A percentile compares a stretch with the other conserved stretches of the same genome.
Conservation (phyloP, 2,329 filamentous ascomycete genomes). For the Diaporthe humulicola region DNA sequence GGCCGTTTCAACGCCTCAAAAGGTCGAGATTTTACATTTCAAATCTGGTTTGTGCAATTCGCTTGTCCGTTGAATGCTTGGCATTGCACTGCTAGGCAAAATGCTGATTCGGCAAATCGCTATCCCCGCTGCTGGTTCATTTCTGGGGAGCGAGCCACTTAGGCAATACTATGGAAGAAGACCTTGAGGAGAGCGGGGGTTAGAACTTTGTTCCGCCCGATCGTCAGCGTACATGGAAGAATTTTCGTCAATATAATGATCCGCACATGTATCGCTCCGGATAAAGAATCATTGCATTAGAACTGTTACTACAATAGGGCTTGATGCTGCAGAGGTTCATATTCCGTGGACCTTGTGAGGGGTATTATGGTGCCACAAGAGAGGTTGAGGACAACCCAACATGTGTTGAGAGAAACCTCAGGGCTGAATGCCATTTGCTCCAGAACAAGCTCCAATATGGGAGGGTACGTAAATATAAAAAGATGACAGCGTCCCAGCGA, state of each 20-base stretch:
- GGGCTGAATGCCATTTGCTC: neutral
- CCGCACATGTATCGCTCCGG: neutral
- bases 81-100: neutral
- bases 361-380: neutral
- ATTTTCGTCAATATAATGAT: constrained; percentile 2
- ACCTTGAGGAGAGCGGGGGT: neutral
- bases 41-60: neutral
- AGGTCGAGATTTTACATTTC: too few relatives aligned
- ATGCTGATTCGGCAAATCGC: constrained; percentile 9
- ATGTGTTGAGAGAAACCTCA: neutral
- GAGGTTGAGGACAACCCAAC: neutral
- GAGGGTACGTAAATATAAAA: neutral
- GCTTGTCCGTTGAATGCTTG: neutral
- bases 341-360: constrained; percentile 5
- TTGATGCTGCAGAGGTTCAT: neutral
- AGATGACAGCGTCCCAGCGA: neutral
- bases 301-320: neutral
- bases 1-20: neutral
- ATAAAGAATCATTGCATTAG: neutral
- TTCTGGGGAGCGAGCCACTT: constrained; percentile 25
- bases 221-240: neutral
- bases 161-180: constrained; percentile 22
- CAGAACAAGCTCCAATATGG: neutral
- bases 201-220: constrained; percentile 13
- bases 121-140: constrained; percentile 8